Evolutionary conservation across 2,329 filamentous ascomycete species (phyloP), one percentile per base, ranked within the genome.

Genomic region (Aureobasidium sp.): DNA sequence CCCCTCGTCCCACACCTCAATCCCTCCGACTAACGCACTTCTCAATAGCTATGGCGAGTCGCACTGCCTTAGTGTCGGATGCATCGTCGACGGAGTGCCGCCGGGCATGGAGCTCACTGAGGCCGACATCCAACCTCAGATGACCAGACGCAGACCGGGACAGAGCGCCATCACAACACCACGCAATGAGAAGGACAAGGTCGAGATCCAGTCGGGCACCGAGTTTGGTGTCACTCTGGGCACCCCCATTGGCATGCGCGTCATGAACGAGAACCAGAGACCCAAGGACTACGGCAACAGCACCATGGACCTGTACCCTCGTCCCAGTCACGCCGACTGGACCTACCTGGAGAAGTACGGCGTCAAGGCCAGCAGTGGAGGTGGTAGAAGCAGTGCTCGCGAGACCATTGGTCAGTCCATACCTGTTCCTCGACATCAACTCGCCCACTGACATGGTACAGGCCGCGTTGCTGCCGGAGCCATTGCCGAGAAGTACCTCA

Each of bases 311-410:
- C 78, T 86, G 65, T 97, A 88, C 81, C 94, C 94, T 5, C 84
- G 94, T 57, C 94, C 93, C 39, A 91, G 86, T 73, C 94, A 97
- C 77, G 93, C 94, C 63, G 93, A 97, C 77, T 97, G 89, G 85
- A 97, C 94, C 64, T 97, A 97, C 78, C 82, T 96, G 64, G 90
- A 96, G 75, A 97, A 97, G 79, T 99, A 99, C 75, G 93, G 93
- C 62, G 86, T 95, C 68, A 95, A 95, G 80, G 91, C 94, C 41
- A 90, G 85, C 73, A 91, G 87, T 64, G 93, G 94, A 62, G 93
- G 94, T 68, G 93, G 94, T 59, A 84, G 94, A 65, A 92, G 88
- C 73, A 92, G 88, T 73, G 94, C 94, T n/a, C 82, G 93, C 66
- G 93, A 97, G 81, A 97, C 93, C 11, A 96, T 97, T 72, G 91